Evolutionary conservation across 305 asterid genomes (phyloP), one percentile per base, ranked within the genome.

Genomic region (Nicotiana rustica): DNA sequence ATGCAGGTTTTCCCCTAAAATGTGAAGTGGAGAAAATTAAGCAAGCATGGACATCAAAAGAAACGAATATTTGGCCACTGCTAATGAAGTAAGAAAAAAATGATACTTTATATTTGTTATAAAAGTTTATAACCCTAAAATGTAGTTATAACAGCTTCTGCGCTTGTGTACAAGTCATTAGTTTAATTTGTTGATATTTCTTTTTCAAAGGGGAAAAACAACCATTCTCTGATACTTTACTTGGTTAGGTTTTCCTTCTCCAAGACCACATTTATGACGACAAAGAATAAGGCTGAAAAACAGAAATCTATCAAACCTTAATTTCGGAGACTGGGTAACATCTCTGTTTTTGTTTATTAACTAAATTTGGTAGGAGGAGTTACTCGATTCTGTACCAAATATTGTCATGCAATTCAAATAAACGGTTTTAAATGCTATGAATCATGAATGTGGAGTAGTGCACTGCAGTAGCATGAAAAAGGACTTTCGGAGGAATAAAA

Each of bases 1-100:
- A 85, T 44, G 82, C 86, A 66, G 67, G 77, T 85, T 85, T 90
- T 85, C 88, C 93, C 93, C 99, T 95, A 81, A 81, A 71, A 31
- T 35, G 49, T 25, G 19, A 67, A 59, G 55, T 67, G 29, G 67
- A 52, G 12, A 52, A 79, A 64, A 49, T n/a, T 41, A 79, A 25
- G 38, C 71, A 78, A 73, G 79, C 44, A 49, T 25, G 64, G 47
- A 52, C 47, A 52, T 52, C 15, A 52, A 25, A 75, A 21, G 9
- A 52, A 49, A 75, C 44, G 56, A 64, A 7, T 75, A 75, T 52
- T 49, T 52, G 65, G 79, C 47, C 14, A 15, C 10, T 14, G 18
- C 7, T 15, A 57, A 14, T 57, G 59, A 15, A 25, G 44, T 3
- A 25, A 75, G 64, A 75, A 75, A 0, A 25, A 75, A 49, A 71